Evolutionary conservation across 495 filamentous ascomycete genomes (phyloP).

Genomic region (Penicillium manginii): DNA sequence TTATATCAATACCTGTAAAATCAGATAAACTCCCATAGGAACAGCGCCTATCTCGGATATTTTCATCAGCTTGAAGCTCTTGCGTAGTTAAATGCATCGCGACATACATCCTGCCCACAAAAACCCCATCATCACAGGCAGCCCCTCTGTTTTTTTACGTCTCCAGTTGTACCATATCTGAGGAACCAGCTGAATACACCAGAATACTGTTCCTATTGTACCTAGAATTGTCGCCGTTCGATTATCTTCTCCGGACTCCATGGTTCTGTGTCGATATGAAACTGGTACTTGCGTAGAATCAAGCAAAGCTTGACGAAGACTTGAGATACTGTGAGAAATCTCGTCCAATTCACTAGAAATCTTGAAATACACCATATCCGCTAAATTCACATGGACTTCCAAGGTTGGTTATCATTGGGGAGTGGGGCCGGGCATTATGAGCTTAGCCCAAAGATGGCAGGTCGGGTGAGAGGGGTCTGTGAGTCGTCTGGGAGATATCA

Average conservation of each 20-base stretch:
- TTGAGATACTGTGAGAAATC: background rate
- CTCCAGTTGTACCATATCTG: constrained; percentile 1
- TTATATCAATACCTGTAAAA: background rate
- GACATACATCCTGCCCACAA: constrained; percentile 3
- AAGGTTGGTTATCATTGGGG: background rate
- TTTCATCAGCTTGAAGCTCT: background rate
- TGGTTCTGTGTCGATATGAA: background rate
- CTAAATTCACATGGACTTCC: background rate
- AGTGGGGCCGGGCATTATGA: background rate
- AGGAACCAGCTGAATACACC: background rate
- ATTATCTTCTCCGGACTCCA: background rate
- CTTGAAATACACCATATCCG: background rate
- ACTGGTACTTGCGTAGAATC: no score
- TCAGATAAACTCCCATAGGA: background rate
- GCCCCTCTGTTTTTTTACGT: background rate
- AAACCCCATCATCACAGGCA: background rate
- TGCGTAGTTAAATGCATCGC: background rate
- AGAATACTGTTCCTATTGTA: background rate
- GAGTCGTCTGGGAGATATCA: background rate
- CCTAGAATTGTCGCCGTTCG: background rate
- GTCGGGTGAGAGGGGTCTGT: background rate
- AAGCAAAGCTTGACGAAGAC: background rate
- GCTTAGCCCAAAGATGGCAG: constrained; percentile 2
- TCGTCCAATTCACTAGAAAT: background rate
- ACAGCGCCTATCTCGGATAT: background rate